Base-by-base conservation (phyloP, 2,329 filamentous ascomycete species). In the Emmonsiellopsis sp. region DNA sequence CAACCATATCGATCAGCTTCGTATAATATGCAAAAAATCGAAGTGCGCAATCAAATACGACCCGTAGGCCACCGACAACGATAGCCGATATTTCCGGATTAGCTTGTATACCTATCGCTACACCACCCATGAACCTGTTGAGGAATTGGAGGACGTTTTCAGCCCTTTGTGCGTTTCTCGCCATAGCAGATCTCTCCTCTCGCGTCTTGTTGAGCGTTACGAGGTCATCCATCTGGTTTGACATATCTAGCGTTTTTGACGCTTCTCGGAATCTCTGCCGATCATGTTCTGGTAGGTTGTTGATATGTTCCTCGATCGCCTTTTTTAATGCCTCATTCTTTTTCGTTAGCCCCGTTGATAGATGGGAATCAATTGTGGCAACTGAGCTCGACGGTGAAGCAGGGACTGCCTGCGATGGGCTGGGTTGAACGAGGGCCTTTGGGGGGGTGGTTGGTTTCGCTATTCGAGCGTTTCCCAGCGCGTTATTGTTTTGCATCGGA, bases 1-100 rank as follows among this genome's bases (percentile, higher is more conserved):
- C 44, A 6, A 52, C n/a, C 40, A 52, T 52, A 7, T 52, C 50
- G 31, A 34, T 52, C 15, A 52, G 13, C 41, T 20, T 45, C 7
- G 30, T 32, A 16, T 44, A 45, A 20, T 16, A 52, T 11, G 30
- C 15, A 15, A 10, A 6, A 44, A 31, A 52, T 44, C 31, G 40
- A 7, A 52, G 11, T 5, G 41, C 50, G 37, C 44, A 20, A 35
- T 35, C 50, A 15, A 52, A 8, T 8, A 52, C 40, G 10, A 44
- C 6, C 16, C 50, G 50, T 44, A 52, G n/a, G 11, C 26, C 50
- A 11, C 40, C 40, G 35, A 44, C n/a, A 10, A 52, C 11, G 11
- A 44, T 30, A 8, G 38, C 2, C 7, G 40, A 34, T 32, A 52
- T 45, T 5, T 45, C 40, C 10, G 31, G 50, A 20, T 32, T 34